Conservation (phyloP, 768 basidiomycete genomes). For the Russula sp. region DNA sequence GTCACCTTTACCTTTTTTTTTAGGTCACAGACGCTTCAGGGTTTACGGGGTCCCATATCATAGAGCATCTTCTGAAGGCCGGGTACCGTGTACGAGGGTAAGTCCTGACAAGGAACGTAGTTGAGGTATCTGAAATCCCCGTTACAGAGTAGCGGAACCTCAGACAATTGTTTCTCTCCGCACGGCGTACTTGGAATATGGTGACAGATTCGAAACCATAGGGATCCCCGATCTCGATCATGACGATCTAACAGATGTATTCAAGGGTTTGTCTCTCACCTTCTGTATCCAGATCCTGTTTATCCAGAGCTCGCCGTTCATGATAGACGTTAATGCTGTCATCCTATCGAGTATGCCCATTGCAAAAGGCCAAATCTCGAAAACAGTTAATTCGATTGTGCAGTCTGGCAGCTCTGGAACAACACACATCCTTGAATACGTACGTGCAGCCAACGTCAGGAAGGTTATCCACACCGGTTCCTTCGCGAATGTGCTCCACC, state of each 20-base stretch:
- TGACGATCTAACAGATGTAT: conserved; percentile 32
- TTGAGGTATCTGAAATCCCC: neutral
- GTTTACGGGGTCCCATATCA: conserved; percentile 45
- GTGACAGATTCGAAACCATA: conserved; percentile 31
- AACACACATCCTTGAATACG: conserved; percentile 14
- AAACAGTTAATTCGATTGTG: neutral
- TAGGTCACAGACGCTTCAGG: conserved; percentile 46
- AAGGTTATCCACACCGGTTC: conserved; percentile 18
- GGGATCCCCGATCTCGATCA: conserved; percentile 31
- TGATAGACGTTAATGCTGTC: conserved; percentile 12
- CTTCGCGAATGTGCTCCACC: conserved; percentile 20
- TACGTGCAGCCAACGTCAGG: conserved; percentile 15
- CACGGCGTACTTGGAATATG: conserved; percentile 21
- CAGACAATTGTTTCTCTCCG: conserved; percentile 5
- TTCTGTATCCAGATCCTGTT: neutral
- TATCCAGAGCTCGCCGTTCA: neutral
- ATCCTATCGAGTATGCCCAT: conserved; percentile 1
- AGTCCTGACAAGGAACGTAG: conserved; percentile 13
- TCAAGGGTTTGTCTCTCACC: conserved; percentile 32
- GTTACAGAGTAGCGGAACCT: conserved; percentile 12
- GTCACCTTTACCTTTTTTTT: neutral
- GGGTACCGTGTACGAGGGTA: conserved; percentile 51
- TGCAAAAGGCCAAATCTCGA: neutral
- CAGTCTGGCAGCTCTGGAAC: conserved; percentile 15
- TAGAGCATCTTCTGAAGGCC: conserved; percentile 40